A percentile compares a stretch with the other conserved stretches of the same genome.
These are phyloP conservation scores for Penicillium brevicompactum DNA, from an alignment of 2,329 filamentous ascomycete genomes.

Conservation along the genomic window DNA sequence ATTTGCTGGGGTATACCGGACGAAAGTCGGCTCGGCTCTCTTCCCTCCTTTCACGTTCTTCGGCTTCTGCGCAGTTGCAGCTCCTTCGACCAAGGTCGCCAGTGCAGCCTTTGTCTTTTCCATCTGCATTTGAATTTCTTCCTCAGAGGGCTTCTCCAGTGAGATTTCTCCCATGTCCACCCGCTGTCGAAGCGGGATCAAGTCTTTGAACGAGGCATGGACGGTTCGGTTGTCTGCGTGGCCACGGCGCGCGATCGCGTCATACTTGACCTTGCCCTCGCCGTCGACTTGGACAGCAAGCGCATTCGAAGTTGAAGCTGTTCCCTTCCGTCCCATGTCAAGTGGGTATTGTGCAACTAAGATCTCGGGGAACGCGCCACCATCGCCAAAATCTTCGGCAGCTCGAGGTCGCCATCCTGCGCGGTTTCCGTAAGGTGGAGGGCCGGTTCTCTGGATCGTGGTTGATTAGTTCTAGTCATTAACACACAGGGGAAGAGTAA, in stretches of 20 bases:
- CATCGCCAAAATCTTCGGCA: slow-evolving; percentile 92
- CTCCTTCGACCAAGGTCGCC: slow-evolving; percentile 77
- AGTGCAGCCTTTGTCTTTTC: slow-evolving; percentile 88
- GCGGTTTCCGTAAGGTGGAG: slow-evolving; percentile 85
- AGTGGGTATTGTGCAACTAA: slow-evolving; percentile 93
- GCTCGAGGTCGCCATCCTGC: slow-evolving; percentile 86
- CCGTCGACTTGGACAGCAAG: slow-evolving; percentile 89
- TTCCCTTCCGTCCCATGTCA: slow-evolving; percentile 84
- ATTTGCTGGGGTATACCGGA: slow-evolving; percentile 91
- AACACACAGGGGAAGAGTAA: slow-evolving; percentile 2
- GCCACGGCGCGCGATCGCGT: slow-evolving; percentile 87
- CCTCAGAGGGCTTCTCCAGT: slow-evolving; percentile 78
- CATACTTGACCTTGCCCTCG: slow-evolving; percentile 93
- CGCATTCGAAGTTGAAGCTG: slow-evolving; percentile 73
- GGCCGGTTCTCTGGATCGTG: slow-evolving; percentile 66
- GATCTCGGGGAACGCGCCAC: slow-evolving; percentile 93
- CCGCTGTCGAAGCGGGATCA: slow-evolving; percentile 90
- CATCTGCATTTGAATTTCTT: slow-evolving; percentile 80
- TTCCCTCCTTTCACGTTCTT: slow-evolving; percentile 88
- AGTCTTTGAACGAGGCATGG: slow-evolving; percentile 93
- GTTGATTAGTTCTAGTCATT: slow-evolving; percentile 11
- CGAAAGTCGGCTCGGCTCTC: slow-evolving; percentile 84
- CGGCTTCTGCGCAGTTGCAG: slow-evolving; percentile 88
- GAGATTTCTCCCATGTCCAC: slow-evolving; percentile 92
- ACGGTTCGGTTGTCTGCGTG: slow-evolving; percentile 83